phyloP scores from a whole-genome alignment of 371 early-diverging fungal genomes.

The Mortierella sp. region DNA sequence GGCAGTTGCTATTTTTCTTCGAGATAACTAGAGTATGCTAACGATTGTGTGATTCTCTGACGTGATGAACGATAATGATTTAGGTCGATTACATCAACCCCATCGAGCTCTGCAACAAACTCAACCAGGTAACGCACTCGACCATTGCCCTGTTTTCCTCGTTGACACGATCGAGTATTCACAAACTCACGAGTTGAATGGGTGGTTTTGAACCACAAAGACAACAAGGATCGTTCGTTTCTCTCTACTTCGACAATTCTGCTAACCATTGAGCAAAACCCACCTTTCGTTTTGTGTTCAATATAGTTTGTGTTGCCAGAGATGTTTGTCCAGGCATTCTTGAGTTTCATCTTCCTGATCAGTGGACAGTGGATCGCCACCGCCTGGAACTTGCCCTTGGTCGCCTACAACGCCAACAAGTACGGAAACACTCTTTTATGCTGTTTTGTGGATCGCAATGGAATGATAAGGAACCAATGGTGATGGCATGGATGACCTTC shows the following conservation, averaged over 20 bases:
- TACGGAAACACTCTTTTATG: slow-evolving; percentile 59
- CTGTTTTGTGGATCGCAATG: neutral
- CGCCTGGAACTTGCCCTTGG: slow-evolving; percentile 87
- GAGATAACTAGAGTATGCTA: neutral
- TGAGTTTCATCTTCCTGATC: slow-evolving; percentile 86
- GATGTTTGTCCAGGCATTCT: slow-evolving; percentile 85
- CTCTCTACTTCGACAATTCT: neutral
- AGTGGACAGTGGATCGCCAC: slow-evolving; percentile 91
- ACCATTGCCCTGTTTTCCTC: no score
- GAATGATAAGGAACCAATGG: neutral
- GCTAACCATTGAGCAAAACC: neutral
- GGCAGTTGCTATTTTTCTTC: neutral
- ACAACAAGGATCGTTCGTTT: neutral
- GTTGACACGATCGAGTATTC: no score
- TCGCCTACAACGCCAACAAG: slow-evolving; percentile 89
- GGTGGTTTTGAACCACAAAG: neutral
- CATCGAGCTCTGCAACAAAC: slow-evolving; percentile 95
- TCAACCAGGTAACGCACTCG: slow-evolving; percentile 83
- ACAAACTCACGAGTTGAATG: no score
- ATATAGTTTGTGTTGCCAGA: slow-evolving; percentile 94
- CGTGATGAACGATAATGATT: slow-evolving; percentile 68
- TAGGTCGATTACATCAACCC: slow-evolving; percentile 98
- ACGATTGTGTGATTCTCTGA: slow-evolving; percentile 91
- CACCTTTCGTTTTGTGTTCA: neutral
- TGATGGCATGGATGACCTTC: neutral